Base-by-base conservation (phyloP, 2,329 filamentous ascomycete species). In the Rhinocladiella similis region DNA sequence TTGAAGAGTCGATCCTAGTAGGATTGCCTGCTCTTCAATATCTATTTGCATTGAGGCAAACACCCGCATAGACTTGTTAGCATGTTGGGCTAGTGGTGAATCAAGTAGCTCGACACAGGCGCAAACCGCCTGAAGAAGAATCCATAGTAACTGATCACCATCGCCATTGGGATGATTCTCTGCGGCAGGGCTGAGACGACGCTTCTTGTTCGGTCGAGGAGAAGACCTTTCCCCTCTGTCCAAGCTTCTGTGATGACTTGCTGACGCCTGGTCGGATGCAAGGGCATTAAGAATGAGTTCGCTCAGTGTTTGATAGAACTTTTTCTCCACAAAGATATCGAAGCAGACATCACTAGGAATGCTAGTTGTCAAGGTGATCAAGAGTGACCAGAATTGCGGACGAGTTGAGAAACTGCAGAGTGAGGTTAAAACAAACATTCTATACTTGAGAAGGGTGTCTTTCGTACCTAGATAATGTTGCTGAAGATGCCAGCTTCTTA, bases 401-500 rank as follows among this genome's bases (percentile, higher is more conserved):
- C 20, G 53, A 1, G 48, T 6, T 14, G 38, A 16, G 22, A 60
- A 57, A 53, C 60, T 62, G 46, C 5, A 49, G 13, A 41, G 12
- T 3, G 18, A 16, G 13, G 38, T 41, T 41, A 41, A 19, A 3
- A 16, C 38, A 6, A 16, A 5, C 4, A 6, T 41, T 70, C 68
- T 47, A 12, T 16, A 16, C n/a, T 16, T 16, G 12, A 12, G 4
- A 41, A 41, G 6, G 38, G 6, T n/a, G n/a, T 19, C 14, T 41
- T 12, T 19, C 4, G n/a, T 41, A 41, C 38, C 38, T 41, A n/a
- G 38, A n/a, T 41, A 41, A 3, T 19, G 38, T 12, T 9, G 14
- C 18, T 41, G 65, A 69, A 47, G 72, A 68, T 63, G 77, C 80
- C 50, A 87, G 62, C 66, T 82, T 85, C 64, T 83, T 85, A 64